Percentiles rank a stretch among this genome's conserved stretches.
Conservation (phyloP, 192 early-diverging fungal genomes). For the Linnemannia zychae region DNA sequence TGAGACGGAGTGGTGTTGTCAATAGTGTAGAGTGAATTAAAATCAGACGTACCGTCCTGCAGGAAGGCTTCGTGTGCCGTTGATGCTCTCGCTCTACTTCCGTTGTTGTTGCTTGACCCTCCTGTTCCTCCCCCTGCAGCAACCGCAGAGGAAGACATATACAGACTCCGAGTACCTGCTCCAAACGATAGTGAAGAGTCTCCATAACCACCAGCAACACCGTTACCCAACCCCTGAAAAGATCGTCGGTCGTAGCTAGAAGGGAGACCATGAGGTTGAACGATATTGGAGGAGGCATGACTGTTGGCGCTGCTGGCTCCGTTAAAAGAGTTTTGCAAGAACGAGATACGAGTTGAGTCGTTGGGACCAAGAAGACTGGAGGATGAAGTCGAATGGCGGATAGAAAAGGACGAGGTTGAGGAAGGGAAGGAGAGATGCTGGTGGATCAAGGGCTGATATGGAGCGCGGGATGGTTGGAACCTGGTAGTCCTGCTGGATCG, state of each 20-base stretch:
- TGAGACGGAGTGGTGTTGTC: conserved; percentile 18
- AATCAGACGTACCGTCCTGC: conserved; percentile 18
- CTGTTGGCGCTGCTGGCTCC: conserved; percentile 18
- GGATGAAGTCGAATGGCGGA: conserved; percentile 41
- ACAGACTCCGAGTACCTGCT: conserved; percentile 4
- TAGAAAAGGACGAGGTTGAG: conserved; percentile 46
- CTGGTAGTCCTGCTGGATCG: conserved; percentile 3
- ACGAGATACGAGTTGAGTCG: conserved; percentile 28
- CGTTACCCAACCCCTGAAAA: neutral
- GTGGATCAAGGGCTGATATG: conserved; percentile 26
- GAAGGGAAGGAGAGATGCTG: conserved; percentile 53
- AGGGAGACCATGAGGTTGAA: neutral
- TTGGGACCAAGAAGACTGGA: conserved; percentile 41
- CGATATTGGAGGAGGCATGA: neutral
- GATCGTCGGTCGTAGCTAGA: neutral
- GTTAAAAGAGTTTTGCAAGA: conserved; percentile 10
- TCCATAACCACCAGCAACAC: neutral
- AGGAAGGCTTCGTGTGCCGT: conserved; percentile 18
- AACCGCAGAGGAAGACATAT: neutral
- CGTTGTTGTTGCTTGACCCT: neutral
- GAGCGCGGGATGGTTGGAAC: neutral
- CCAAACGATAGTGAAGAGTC: conserved; percentile 1
- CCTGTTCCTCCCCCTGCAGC: conserved; percentile 2
- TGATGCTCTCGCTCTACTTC: conserved; percentile 1
- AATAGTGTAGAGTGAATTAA: conserved; percentile 49